These are phyloP conservation scores for Limnanthes douglasii DNA, from an alignment of 345 rosid species.

Conservation along the genomic window DNA sequence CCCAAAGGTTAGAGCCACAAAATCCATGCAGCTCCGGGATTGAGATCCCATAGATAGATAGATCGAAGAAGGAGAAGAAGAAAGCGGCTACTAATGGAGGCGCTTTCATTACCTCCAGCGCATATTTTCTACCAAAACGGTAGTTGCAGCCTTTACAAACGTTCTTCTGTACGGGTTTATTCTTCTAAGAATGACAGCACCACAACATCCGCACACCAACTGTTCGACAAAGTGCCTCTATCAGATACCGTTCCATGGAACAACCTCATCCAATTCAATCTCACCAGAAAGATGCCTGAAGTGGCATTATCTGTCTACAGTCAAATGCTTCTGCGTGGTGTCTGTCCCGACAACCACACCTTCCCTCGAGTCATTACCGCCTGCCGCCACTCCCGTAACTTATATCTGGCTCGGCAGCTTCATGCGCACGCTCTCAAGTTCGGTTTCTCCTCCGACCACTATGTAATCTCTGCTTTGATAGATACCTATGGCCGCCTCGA, in stretches of 20 bases:
- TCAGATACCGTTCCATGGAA: conserved; percentile 27
- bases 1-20: too few relatives aligned
- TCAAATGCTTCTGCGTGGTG: conserved; percentile 30
- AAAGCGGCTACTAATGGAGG: too few relatives aligned
- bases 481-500: conserved; percentile 33
- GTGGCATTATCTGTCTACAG: conserved; percentile 19
- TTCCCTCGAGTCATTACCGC: conserved; percentile 29
- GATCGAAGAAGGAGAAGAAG: too few relatives aligned
- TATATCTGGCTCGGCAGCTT: conserved; percentile 20
- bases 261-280: conserved; percentile 22
- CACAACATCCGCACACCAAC: conserved; percentile 13
- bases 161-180: too few relatives aligned
- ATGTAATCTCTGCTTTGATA: conserved; percentile 23
- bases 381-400: conserved; percentile 18
- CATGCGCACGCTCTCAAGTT: conserved; percentile 29
- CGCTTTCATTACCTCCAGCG: too few relatives aligned
- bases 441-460: conserved; percentile 20
- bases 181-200: too few relatives aligned
- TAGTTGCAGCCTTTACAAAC: too few relatives aligned
- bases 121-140: too few relatives aligned
- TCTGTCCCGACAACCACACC: conserved; percentile 24
- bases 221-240: conserved; percentile 28
- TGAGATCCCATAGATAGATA: too few relatives aligned
- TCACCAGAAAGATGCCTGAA: conserved; percentile 10
- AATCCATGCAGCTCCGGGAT: too few relatives aligned